These are phyloP conservation scores for Rhynchospora tenuis DNA, from an alignment of 176 grass and related monocot species.

Conservation along the genomic window DNA sequence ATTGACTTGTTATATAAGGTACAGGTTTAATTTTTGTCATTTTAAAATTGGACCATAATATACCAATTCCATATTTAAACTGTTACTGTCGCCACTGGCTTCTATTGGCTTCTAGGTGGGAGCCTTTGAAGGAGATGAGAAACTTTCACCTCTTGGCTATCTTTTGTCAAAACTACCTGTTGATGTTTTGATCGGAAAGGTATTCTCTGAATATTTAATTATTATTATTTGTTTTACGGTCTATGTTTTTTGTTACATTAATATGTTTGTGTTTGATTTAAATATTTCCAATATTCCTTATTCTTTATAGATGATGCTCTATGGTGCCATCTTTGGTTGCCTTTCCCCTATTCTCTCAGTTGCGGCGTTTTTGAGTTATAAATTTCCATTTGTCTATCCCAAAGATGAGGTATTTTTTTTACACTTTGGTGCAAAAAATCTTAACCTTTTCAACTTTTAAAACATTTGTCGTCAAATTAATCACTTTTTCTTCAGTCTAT, in stretches of 20 bases:
- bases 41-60: slow-evolving; percentile 1
- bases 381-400: slow-evolving; percentile 86
- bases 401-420: slow-evolving; percentile 78
- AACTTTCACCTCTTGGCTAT: slow-evolving; percentile 87
- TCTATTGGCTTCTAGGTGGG: slow-evolving; percentile 59
- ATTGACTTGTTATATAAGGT: slow-evolving; percentile 92
- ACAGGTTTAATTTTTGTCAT: slow-evolving; percentile 1
- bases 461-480: background rate
- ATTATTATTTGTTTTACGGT: slow-evolving; percentile 7
- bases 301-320: slow-evolving; percentile 86
- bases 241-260: slow-evolving; percentile 5
- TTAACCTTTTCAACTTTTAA: background rate
- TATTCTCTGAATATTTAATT: background rate
- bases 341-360: slow-evolving; percentile 85
- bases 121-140: slow-evolving; percentile 90
- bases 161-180: slow-evolving; percentile 96
- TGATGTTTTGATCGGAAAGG: slow-evolving; percentile 96
- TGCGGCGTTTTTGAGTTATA: slow-evolving; percentile 94
- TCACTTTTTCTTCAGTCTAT: background rate
- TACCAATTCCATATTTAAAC: background rate
- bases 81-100: background rate
- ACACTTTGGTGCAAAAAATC: background rate
- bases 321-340: slow-evolving; percentile 97
- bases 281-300: slow-evolving; percentile 15
- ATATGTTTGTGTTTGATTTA: slow-evolving; percentile 23